Base-by-base conservation (phyloP, 2,329 filamentous ascomycete species). In the Talaromyces sp. region DNA sequence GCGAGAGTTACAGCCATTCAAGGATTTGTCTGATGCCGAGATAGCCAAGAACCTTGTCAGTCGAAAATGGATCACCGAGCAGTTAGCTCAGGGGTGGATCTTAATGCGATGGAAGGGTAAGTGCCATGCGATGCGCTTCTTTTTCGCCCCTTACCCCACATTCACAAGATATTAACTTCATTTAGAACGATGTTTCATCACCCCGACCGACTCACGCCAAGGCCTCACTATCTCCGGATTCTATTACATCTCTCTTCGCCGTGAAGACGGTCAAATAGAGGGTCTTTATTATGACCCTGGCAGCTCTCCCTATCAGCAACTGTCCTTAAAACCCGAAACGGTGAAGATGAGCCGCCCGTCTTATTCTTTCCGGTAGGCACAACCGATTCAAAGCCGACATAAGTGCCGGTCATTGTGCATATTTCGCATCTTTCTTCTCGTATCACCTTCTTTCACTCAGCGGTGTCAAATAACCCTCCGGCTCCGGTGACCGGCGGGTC, bases 81-180 rank as follows among this genome's bases (percentile, higher is more conserved):
- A 71, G 57, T 48, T 77, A 50, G 70, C 68, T 16, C 68, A 70
- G 51, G 71, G 74, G 22, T 80, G 77, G 77, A 76, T 80, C 43
- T 58, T 80, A 58, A 80, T 80, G 77, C 68, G 77, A 55, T 80
- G 77, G 77, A 80, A 80, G 66, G 77, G 76, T 76, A 55, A 56
- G 67, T 64, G 41, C 4, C 14, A 47, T 33, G 24, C 24, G 13
- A 36, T 20, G 11, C 20, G 13, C 19, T 9, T 45, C 11, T 27
- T 19, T 35, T 4, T n/a, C n/a, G n/a, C n/a, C 22, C n/a, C 4
- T 22, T 16, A 7, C 8, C 16, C 17, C 17, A 20, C 35, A 19
- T 16, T 10, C 13, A 24, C 24, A 6, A 14, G 29, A 7, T 43
- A 43, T 50, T 67, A 48, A 65, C 45, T 17, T 20, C 8, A 20